phyloP scores from a whole-genome alignment of 2,329 filamentous ascomycete species.

The Neofusicoccum umdonicola region DNA sequence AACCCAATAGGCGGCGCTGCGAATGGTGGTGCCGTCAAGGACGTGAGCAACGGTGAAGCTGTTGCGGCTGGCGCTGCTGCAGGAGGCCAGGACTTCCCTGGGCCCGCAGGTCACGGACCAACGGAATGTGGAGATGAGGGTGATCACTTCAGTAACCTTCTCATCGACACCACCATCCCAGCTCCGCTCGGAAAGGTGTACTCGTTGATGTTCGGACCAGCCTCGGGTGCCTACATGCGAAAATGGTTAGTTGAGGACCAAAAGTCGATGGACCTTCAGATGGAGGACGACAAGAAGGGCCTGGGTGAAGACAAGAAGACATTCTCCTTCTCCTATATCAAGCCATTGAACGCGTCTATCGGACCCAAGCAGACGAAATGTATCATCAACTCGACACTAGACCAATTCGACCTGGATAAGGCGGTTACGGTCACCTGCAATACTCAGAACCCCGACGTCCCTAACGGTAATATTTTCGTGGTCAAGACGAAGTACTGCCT shows the following conservation, averaged over 20 bases:
- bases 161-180: conserved; percentile 81
- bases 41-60: conserved; percentile 36
- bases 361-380: conserved; percentile 95
- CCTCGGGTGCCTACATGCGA: conserved; percentile 75
- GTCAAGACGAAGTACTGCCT: conserved; percentile 95
- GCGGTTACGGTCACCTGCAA: conserved; percentile 76
- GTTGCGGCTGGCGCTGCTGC: conserved; percentile 42
- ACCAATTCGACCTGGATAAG: conserved; percentile 82
- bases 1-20: conserved; percentile 38
- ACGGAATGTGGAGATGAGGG: conserved; percentile 81
- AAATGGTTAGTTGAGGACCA: conserved; percentile 85
- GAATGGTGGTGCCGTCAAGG: conserved; percentile 40
- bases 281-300: conserved; percentile 78
- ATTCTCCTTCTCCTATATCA: conserved; percentile 82
- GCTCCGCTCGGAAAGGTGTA: conserved; percentile 93
- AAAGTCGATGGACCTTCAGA: conserved; percentile 82
- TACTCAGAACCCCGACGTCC: conserved; percentile 91
- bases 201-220: conserved; percentile 78
- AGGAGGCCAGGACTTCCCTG: conserved; percentile 68
- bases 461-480: conserved; percentile 85
- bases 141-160: conserved; percentile 77
- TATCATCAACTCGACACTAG: conserved; percentile 80
- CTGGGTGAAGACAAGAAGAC: conserved; percentile 71
- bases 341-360: conserved; percentile 78
- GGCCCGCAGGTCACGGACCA: conserved; percentile 74